Base-by-base conservation (phyloP, 2,329 filamentous ascomycete genomes). In the Aspergillus vadensis region DNA sequence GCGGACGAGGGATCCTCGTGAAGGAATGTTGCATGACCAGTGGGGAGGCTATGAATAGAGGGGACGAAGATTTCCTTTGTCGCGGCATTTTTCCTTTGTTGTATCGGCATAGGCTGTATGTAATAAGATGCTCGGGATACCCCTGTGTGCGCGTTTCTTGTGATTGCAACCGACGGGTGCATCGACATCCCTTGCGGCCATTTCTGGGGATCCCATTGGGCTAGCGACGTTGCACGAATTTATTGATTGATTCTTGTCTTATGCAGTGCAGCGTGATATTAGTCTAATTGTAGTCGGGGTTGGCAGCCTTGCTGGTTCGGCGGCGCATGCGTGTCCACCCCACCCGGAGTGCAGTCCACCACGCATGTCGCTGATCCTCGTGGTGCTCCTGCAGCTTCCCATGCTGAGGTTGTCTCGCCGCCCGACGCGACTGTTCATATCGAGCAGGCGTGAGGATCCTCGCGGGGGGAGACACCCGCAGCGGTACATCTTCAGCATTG, bases 111-210 rank as follows among this genome's bases (percentile, higher is more conserved):
- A 64, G 55, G 63, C 56, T 69, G 67, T 70, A 68, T 70, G 65
- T 68, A 69, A 67, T 69, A 67, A 60, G 62, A 59, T 64, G 63
- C 64, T 69, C 67, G 68, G 66, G 67, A 69, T 69, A 69, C 67
- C 67, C 67, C 61, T 59, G 58, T 66, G 52, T 51, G 58, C 49
- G 52, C 44, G 30, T 41, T 58, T 52, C 53, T 25, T 44, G 41
- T 44, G 41, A 44, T 52, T 52, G 30, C 36, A 39, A 39, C 32
- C 39, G 51, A 25, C 51, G 36, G 8, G 21, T 53, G 51, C 39
- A 39, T 39, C 39, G 27, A 43, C 27, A 21, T 14, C n/a, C 39
- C 25, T 44, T 55, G 12, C 19, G 3, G 30, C 19, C 51, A 23
- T 19, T 55, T 41, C 53, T 21, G 41, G 23, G 39, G 39, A 47